These are phyloP conservation scores for Musa troglodytarum DNA, from an alignment of 176 grass and related monocot species.

Conservation along the genomic window DNA sequence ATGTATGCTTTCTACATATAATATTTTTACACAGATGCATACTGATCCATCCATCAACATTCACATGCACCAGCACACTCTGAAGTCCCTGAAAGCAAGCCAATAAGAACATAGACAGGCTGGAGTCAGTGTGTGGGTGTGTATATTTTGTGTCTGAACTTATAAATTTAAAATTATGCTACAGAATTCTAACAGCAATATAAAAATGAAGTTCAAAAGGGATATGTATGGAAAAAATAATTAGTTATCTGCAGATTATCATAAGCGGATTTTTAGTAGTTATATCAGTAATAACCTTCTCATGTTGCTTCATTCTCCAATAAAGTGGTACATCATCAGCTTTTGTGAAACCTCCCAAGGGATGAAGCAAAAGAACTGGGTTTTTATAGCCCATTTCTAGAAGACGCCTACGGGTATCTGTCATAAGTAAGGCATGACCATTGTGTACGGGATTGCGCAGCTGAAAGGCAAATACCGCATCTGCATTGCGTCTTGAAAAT, in stretches of 20 bases:
- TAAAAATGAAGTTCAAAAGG: not conserved
- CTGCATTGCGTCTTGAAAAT: constrained; percentile 76
- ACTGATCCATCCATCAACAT: too few species aligned
- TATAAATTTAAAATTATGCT: too few species aligned
- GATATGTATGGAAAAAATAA: not conserved
- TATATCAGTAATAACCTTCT: constrained; percentile 49
- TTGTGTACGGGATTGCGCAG: constrained; percentile 97
- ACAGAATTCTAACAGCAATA: not conserved
- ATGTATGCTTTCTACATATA: too few species aligned
- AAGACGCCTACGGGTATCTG: constrained; percentile 64
- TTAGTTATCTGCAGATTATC: not conserved
- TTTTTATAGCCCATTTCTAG: constrained; percentile 97
- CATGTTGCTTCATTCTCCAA: constrained; percentile 97
- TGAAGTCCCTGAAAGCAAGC: too few species aligned
- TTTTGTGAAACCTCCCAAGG: constrained; percentile 90
- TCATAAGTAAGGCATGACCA: constrained; percentile 94
- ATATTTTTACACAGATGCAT: too few species aligned
- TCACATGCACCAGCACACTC: too few species aligned
- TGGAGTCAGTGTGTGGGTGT: too few species aligned
- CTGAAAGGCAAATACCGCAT: constrained; percentile 96
- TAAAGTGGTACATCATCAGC: constrained; percentile 84
- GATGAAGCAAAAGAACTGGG: constrained; percentile 88
- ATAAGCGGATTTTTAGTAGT: not conserved
- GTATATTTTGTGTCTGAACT: too few species aligned
- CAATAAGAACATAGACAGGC: too few species aligned